Conservation (phyloP, 768 basidiomycete species). For the Tubosaeta sp. region DNA sequence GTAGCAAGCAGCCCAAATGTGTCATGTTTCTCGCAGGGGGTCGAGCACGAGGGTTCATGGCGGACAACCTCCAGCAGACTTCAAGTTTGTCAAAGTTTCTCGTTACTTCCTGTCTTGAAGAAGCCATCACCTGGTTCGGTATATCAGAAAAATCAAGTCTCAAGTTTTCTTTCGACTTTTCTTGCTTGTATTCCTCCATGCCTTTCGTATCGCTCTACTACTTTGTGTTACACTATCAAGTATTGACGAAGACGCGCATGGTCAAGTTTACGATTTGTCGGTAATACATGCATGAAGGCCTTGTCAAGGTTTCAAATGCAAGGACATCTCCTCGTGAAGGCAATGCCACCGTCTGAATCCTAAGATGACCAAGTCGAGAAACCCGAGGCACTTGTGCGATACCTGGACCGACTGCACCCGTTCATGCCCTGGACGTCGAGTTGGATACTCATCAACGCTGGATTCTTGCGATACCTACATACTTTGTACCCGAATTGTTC, state of each 20-base stretch:
- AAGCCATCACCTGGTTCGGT: slow-evolving; percentile 47
- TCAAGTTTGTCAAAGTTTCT: slow-evolving; percentile 51
- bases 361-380: slow-evolving; percentile 19
- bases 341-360: slow-evolving; percentile 16
- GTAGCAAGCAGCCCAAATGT: slow-evolving; percentile 16
- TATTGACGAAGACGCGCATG: slow-evolving; percentile 34
- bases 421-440: slow-evolving; percentile 1
- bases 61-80: slow-evolving; percentile 33
- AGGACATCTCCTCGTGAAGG: slow-evolving; percentile 17
- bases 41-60: slow-evolving; percentile 44
- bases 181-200: slow-evolving; percentile 39
- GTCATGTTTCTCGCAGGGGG: slow-evolving; percentile 34
- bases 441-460: slow-evolving; percentile 4
- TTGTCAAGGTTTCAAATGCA: slow-evolving; percentile 19
- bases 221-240: slow-evolving; percentile 43
- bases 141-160: slow-evolving; percentile 57
- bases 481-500: slow-evolving; percentile 4
- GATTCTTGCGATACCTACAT: neutral
- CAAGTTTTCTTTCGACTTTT: slow-evolving; percentile 60
- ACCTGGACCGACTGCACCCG: neutral
- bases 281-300: slow-evolving; percentile 35
- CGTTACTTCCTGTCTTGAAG: slow-evolving; percentile 47
- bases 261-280: slow-evolving; percentile 35
- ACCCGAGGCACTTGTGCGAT: neutral
- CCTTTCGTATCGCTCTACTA: slow-evolving; percentile 44